phyloP scores from a whole-genome alignment of 768 basidiomycete genomes.

The Dentipellis fragilis region DNA sequence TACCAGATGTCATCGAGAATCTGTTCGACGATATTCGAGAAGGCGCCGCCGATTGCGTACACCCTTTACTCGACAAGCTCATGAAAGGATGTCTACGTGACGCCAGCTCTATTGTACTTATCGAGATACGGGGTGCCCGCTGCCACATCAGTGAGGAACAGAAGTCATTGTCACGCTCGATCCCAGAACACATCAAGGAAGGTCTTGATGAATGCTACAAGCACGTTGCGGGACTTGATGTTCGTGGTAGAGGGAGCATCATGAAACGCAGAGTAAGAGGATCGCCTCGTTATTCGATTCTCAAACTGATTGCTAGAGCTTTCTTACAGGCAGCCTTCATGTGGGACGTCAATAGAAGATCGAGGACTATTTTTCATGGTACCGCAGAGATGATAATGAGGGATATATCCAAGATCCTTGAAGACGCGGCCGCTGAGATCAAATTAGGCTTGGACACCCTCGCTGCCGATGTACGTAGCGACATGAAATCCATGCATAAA shows the following conservation, averaged over 20 bases:
- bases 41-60: neutral
- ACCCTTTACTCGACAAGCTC: neutral
- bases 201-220: neutral
- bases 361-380: neutral
- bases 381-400: neutral
- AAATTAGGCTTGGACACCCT: neutral
- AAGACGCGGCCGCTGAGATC: neutral
- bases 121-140: neutral
- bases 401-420: neutral
- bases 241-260: neutral
- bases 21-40: neutral
- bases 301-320: neutral
- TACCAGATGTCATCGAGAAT: neutral
- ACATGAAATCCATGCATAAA: too few relatives aligned
- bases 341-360: neutral
- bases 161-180: neutral
- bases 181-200: neutral
- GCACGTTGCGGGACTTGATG: neutral
- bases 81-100: neutral
- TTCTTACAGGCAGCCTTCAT: neutral
- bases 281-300: neutral
- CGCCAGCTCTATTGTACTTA: neutral
- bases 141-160: neutral
- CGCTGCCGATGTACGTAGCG: too few relatives aligned
- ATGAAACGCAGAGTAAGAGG: neutral